These are phyloP conservation scores for Rhizopus sp. DNA, from an alignment of 371 early-diverging fungal genomes.

Conservation along the genomic window DNA sequence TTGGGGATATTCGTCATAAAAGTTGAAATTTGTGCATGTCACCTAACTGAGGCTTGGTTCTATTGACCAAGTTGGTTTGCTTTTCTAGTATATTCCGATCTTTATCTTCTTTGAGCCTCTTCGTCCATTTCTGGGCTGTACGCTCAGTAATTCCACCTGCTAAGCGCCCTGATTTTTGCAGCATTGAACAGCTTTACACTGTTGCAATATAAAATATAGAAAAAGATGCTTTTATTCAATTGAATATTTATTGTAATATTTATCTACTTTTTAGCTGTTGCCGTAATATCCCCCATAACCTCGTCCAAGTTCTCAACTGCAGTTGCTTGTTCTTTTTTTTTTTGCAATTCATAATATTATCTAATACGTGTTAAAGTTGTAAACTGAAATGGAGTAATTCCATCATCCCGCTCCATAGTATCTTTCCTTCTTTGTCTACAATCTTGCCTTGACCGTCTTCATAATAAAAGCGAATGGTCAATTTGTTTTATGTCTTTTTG, in stretches of 20 bases:
- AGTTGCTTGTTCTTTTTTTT: slow-evolving; percentile 7
- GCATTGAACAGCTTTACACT: slow-evolving; percentile 13
- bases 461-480: slow-evolving; percentile 9
- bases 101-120: slow-evolving; percentile 18
- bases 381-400: slow-evolving; percentile 6
- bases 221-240: slow-evolving; percentile 17
- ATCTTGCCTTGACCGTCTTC: slow-evolving; percentile 12
- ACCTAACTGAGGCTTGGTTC: slow-evolving; percentile 8
- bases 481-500: no score
- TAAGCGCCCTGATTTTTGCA: slow-evolving; percentile 15
- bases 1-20: slow-evolving; percentile 16
- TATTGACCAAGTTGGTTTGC: slow-evolving; percentile 16
- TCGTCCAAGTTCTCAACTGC: slow-evolving; percentile 11
- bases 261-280: slow-evolving; percentile 4
- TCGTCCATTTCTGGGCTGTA: slow-evolving; percentile 20
- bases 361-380: slow-evolving; percentile 6
- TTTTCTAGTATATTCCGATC: slow-evolving; percentile 13
- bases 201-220: slow-evolving; percentile 17
- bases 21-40: slow-evolving; percentile 11
- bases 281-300: slow-evolving; percentile 13
- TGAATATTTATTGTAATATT: slow-evolving; percentile 10
- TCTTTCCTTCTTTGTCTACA: slow-evolving; percentile 10
- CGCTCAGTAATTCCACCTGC: slow-evolving; percentile 15
- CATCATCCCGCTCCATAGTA: slow-evolving; percentile 14
- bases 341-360: slow-evolving; percentile 10